A percentile compares a stretch with the other conserved stretches of the same genome.
Conservation (phyloP, 1,139 yeast genomes). For the Suhomyces bribrorum region DNA sequence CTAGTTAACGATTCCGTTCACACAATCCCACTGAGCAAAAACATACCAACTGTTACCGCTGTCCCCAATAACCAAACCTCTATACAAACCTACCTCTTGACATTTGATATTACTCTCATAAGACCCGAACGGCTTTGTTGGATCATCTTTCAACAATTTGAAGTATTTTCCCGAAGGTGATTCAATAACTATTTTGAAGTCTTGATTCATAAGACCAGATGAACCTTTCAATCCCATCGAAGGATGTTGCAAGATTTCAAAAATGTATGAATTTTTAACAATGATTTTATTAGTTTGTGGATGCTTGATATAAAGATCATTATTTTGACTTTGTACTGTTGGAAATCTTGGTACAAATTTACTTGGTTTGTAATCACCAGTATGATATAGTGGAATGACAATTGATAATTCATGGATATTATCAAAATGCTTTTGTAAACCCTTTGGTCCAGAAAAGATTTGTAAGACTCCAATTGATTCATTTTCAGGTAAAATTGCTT, state of each 20-base stretch:
- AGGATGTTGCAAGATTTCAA: slow-evolving; percentile 66
- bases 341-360: slow-evolving; percentile 74
- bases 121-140: slow-evolving; percentile 47
- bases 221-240: slow-evolving; percentile 50
- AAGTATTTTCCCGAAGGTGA: slow-evolving; percentile 82
- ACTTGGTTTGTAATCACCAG: slow-evolving; percentile 58
- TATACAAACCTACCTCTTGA: slow-evolving; percentile 76
- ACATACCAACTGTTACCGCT: slow-evolving; percentile 84
- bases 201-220: slow-evolving; percentile 41
- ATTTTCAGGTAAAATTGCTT: slow-evolving; percentile 74
- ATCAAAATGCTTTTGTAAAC: slow-evolving; percentile 58
- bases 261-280: slow-evolving; percentile 60
- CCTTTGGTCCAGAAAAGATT: slow-evolving; percentile 71
- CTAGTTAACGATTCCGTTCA: slow-evolving; percentile 20
- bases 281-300: slow-evolving; percentile 75
- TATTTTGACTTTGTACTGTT: slow-evolving; percentile 63
- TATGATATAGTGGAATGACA: slow-evolving; percentile 76
- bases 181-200: slow-evolving; percentile 66
- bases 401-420: slow-evolving; percentile 71
- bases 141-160: slow-evolving; percentile 55
- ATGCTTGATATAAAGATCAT: slow-evolving; percentile 77
- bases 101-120: slow-evolving; percentile 63
- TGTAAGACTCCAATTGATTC: slow-evolving; percentile 72
- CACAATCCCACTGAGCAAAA: slow-evolving; percentile 88
- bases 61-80: slow-evolving; percentile 80